Conservation (phyloP, 2,329 filamentous ascomycete species). For the Chrysosporium keratinophilum region DNA sequence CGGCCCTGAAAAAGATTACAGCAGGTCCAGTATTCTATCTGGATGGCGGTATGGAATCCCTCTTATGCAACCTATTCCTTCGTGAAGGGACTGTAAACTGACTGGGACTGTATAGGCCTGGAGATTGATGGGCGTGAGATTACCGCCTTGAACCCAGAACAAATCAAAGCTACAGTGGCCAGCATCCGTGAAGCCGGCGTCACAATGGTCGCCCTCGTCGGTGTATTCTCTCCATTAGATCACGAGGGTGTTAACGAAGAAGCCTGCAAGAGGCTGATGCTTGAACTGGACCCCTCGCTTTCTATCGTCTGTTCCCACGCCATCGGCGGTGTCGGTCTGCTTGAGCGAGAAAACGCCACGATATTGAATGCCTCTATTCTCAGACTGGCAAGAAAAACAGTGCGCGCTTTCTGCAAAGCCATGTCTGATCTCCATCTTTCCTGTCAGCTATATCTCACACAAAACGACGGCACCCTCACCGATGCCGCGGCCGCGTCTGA, state of each 20-base stretch:
- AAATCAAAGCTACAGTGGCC: constrained; percentile 29
- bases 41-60: constrained; percentile 26
- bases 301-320: constrained; percentile 37
- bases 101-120: constrained; percentile 24
- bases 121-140: constrained; percentile 44
- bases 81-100: neutral
- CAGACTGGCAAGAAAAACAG: constrained; percentile 47
- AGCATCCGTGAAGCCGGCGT: constrained; percentile 32
- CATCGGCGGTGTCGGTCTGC: constrained; percentile 37
- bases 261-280: constrained; percentile 31
- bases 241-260: constrained; percentile 35
- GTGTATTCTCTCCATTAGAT: constrained; percentile 41
- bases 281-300: constrained; percentile 27
- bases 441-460: constrained; percentile 51
- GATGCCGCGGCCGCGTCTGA: constrained; percentile 44
- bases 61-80: neutral
- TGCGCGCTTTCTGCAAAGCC: constrained; percentile 46
- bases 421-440: constrained; percentile 41
- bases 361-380: constrained; percentile 56
- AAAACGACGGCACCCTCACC: constrained; percentile 55
- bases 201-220: constrained; percentile 34
- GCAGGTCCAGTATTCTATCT: constrained; percentile 36
- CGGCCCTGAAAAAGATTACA: constrained; percentile 32
- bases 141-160: constrained; percentile 27
- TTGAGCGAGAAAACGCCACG: constrained; percentile 54